Conservation (phyloP, 2,329 filamentous ascomycete genomes). For the Tolypocladium endophyticum region DNA sequence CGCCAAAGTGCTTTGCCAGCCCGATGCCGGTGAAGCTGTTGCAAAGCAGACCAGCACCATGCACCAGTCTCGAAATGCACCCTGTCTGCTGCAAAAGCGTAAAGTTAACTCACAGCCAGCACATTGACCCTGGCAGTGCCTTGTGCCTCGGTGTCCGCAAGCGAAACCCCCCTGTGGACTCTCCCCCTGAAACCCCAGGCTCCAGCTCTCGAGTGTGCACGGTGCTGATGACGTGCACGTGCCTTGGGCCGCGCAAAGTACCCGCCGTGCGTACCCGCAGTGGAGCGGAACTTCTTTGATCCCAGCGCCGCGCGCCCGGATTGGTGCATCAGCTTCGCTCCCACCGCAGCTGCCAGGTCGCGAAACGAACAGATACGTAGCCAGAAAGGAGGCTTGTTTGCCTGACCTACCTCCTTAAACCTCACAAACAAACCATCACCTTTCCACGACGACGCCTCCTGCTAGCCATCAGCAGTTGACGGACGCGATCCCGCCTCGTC, state of each 20-base stretch:
- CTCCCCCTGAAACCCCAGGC: background rate
- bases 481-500: slow-evolving; percentile 7
- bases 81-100: background rate
- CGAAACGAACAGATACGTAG: slow-evolving; percentile 18
- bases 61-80: background rate
- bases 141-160: background rate
- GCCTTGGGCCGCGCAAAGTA: background rate
- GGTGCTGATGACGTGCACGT: background rate
- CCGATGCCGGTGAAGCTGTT: background rate
- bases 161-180: background rate
- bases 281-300: slow-evolving; percentile 4
- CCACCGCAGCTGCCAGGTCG: slow-evolving; percentile 1
- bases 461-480: slow-evolving; percentile 15
- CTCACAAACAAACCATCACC: slow-evolving; percentile 8
- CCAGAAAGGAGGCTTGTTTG: slow-evolving; percentile 17
- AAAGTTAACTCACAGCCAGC: background rate
- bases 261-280: background rate
- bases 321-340: slow-evolving; percentile 1
- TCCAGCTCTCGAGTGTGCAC: background rate
- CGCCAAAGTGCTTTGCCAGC: background rate
- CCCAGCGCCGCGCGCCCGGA: background rate
- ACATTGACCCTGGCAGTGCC: background rate
- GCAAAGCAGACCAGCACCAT: no score
- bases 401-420: slow-evolving; percentile 7
- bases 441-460: slow-evolving; percentile 12